Base-by-base conservation (phyloP, 768 basidiomycete species). In the Boletus coccyginus region DNA sequence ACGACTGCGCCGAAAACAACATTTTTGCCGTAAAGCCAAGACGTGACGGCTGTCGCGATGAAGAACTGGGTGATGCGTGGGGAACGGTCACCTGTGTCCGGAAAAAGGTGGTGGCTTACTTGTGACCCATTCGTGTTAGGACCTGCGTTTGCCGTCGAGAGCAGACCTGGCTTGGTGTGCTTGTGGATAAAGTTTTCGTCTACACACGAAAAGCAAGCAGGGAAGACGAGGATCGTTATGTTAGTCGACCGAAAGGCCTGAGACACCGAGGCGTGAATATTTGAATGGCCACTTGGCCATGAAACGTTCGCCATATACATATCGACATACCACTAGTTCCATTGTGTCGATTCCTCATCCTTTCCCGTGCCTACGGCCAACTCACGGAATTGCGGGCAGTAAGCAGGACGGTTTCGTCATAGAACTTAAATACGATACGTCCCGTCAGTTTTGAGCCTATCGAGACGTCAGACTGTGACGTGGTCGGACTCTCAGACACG, bases 131-230 rank as follows among this genome's bases (percentile, higher is more conserved):
- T 91, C 39, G 89, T 90, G 73, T 88, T 82, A 2, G 77, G 76
- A 48, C 93, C 92, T 36, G 92, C 90, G 63, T 91, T 97, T 39
- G 95, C 95, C 90, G 91, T 91, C 42, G 87, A 88, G 59, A 92
- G 79, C 21, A 90, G 72, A 65, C 81, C 86, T 10, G 85, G 81
- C 65, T 80, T 82, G 62, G 73, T 71, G 70, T 92, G 90, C 58
- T 76, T 78, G 55, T 82, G 68, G 53, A 76, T 68, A 72, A 91
- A 92, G 75, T 85, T 90, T 74, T 91, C 87, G 57, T 89, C 87
- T 82, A 57, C 13, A 46, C 27, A 8, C 2, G 38, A 27, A 27
- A 27, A 2, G 21, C 24, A 9, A 31, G 10, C 6, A 21, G 21
- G 31, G 42, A 33, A 31, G 33, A 36, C 50, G 24, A 19, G 10